Conservation (phyloP, 169 alveolate species). For the Plasmodium relictum region DNA sequence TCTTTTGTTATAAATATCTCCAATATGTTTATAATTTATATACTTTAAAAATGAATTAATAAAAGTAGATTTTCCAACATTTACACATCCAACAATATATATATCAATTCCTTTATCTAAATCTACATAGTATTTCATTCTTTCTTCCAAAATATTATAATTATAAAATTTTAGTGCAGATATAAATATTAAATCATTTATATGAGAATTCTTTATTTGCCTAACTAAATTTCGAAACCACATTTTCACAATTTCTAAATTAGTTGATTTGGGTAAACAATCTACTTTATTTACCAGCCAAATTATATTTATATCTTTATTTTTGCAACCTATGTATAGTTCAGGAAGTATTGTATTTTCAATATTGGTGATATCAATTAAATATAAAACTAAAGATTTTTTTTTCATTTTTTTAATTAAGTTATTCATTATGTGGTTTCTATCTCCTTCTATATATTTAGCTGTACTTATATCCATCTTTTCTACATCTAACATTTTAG, state of each 20-base stretch:
- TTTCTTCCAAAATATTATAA: slow-evolving; percentile 81
- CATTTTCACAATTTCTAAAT: slow-evolving; percentile 79
- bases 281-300: slow-evolving; percentile 90
- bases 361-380: slow-evolving; percentile 88
- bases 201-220: slow-evolving; percentile 88
- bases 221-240: slow-evolving; percentile 91
- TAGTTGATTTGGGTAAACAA: slow-evolving; percentile 85
- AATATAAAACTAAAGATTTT: slow-evolving; percentile 85
- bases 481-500: slow-evolving; percentile 60
- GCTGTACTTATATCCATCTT: slow-evolving; percentile 64
- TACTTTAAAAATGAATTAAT: slow-evolving; percentile 88
- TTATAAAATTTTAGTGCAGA: slow-evolving; percentile 82
- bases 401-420: slow-evolving; percentile 80
- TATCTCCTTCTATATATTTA: slow-evolving; percentile 58
- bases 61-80: slow-evolving; percentile 91
- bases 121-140: slow-evolving; percentile 81
- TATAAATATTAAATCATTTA: slow-evolving; percentile 84
- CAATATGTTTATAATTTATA: slow-evolving; percentile 85
- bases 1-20: slow-evolving; percentile 81
- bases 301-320: slow-evolving; percentile 86
- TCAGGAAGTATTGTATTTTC: slow-evolving; percentile 91
- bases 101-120: slow-evolving; percentile 80
- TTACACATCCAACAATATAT: slow-evolving; percentile 89
- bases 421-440: slow-evolving; percentile 71
- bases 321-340: slow-evolving; percentile 87